These are phyloP conservation scores for Blastobotrys malaysiensis DNA, from an alignment of 1,139 yeast genomes.

Conservation along the genomic window DNA sequence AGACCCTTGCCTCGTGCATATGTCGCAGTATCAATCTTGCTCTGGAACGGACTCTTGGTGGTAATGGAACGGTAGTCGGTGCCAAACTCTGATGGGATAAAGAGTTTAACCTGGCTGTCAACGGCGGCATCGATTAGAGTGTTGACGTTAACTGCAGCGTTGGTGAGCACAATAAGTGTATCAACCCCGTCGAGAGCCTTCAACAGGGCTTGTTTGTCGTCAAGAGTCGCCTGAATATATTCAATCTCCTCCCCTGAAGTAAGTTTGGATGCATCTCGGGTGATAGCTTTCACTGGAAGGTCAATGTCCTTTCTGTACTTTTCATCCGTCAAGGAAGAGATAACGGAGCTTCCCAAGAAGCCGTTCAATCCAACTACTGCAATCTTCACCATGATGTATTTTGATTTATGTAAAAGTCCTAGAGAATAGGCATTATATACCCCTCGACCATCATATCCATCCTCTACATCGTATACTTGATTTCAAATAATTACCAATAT, in stretches of 20 bases:
- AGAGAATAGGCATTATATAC: too few relatives aligned
- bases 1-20: constrained; percentile 43
- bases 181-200: constrained; percentile 45
- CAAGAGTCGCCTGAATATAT: constrained; percentile 25
- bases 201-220: constrained; percentile 21
- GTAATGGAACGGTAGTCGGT: constrained; percentile 35
- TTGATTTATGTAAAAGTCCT: too few relatives aligned
- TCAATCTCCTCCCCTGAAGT: constrained; percentile 36
- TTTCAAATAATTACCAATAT: too few relatives aligned
- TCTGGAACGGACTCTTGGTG: constrained; percentile 36
- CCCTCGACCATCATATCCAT: too few relatives aligned
- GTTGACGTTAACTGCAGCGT: constrained; percentile 31
- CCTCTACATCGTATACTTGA: too few relatives aligned
- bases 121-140: constrained; percentile 36
- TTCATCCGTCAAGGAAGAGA: constrained; percentile 43
- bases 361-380: constrained; percentile 55
- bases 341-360: constrained; percentile 43
- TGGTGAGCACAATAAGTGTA: constrained; percentile 45
- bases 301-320: constrained; percentile 40
- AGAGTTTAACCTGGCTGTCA: constrained; percentile 44
- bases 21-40: constrained; percentile 40
- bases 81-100: constrained; percentile 62
- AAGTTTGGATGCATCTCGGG: constrained; percentile 41
- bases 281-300: constrained; percentile 48
- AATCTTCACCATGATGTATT: not conserved